phyloP scores from a whole-genome alignment of 129 eudicot genomes.

The Artemisia tridentata region DNA sequence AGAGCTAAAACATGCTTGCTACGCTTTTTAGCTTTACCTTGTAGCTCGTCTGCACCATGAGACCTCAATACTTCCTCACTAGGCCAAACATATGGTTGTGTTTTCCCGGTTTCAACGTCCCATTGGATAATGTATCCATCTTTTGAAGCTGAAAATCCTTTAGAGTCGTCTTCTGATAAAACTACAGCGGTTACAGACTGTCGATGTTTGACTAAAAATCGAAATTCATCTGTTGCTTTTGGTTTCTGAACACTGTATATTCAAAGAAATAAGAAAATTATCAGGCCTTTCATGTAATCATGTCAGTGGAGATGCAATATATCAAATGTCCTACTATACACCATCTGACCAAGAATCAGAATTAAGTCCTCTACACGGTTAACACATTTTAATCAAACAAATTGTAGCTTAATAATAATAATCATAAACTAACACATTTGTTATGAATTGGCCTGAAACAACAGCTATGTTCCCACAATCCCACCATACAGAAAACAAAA shows the following conservation, averaged over 20 bases:
- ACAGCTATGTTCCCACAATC: no score
- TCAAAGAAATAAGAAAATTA: slow-evolving; percentile 5
- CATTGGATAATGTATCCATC: slow-evolving; percentile 78
- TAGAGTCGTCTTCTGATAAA: slow-evolving; percentile 72
- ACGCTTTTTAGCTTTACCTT: slow-evolving; percentile 77
- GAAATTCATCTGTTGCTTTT: slow-evolving; percentile 48
- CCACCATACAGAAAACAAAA: no score
- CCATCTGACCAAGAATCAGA: no score
- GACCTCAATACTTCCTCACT: slow-evolving; percentile 69
- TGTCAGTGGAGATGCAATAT: no score
- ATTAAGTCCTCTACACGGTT: no score
- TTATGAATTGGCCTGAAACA: no score
- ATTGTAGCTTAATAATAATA: no score
- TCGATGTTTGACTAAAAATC: slow-evolving; percentile 64
- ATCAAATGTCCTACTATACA: no score
- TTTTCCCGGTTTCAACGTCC: slow-evolving; percentile 79
- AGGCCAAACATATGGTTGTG: slow-evolving; percentile 73
- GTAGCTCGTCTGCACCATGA: slow-evolving; percentile 75
- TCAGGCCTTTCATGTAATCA: no score
- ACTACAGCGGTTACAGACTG: slow-evolving; percentile 91
- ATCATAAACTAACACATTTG: no score
- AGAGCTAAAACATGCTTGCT: slow-evolving; percentile 76
- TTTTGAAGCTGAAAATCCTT: slow-evolving; percentile 91
- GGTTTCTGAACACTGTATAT: slow-evolving; percentile 64
- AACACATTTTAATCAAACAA: no score